phyloP scores from a whole-genome alignment of 2,329 filamentous ascomycete genomes.

The Ampelomyces quisqualis region DNA sequence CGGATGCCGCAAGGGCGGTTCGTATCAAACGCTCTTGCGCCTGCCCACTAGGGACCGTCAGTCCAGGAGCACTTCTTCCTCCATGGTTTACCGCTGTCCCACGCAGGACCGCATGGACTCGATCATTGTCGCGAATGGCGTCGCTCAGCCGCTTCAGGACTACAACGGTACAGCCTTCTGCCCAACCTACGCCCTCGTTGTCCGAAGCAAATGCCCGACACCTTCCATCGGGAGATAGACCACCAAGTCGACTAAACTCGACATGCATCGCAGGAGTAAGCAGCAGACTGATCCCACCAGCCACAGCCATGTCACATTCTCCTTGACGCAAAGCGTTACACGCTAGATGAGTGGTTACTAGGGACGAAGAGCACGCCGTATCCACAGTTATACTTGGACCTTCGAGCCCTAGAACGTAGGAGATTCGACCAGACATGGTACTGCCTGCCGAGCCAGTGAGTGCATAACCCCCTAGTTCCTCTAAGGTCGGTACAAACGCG shows the following conservation, averaged over 20 bases:
- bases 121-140: neutral
- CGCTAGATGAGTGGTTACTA: constrained; percentile 20
- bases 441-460: too few relatives aligned
- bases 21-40: neutral
- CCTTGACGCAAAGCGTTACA: constrained; percentile 9
- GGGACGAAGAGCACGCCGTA: constrained; percentile 19
- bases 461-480: too few relatives aligned
- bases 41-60: neutral
- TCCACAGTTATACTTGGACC: constrained; percentile 19
- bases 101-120: neutral
- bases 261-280: constrained; percentile 5
- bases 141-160: neutral
- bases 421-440: too few relatives aligned
- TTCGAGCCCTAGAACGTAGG: too few relatives aligned
- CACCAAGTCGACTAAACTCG: constrained; percentile 6
- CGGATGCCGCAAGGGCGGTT: neutral
- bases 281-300: constrained; percentile 17
- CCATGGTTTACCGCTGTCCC: neutral
- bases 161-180: neutral
- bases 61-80: neutral
- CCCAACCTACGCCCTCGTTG: neutral
- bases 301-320: constrained; percentile 23
- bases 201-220: neutral
- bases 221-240: constrained; percentile 8
- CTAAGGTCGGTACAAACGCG: too few relatives aligned